A percentile compares a stretch with the other conserved stretches of the same genome.
These are phyloP conservation scores for Phytophthora fragariae DNA, from an alignment of 352 stramenopile genomes.

Conservation along the genomic window DNA sequence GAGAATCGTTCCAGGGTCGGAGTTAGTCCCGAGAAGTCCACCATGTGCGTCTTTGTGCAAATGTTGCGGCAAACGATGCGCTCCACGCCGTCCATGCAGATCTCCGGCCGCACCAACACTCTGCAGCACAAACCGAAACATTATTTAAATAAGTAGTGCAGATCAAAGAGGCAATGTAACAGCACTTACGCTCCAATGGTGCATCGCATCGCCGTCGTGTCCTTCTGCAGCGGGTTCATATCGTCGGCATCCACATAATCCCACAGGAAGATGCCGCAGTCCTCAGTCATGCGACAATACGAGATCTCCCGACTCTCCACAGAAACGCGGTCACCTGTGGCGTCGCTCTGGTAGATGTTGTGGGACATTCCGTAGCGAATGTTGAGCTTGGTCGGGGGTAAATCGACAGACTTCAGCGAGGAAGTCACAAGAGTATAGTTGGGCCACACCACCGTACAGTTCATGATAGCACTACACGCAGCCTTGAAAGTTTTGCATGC, in stretches of 20 bases:
- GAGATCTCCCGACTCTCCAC: constrained; percentile 41
- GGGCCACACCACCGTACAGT: constrained; percentile 38
- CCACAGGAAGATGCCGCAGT: constrained; percentile 40
- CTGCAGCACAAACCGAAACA: constrained; percentile 11
- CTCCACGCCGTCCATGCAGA: constrained; percentile 55
- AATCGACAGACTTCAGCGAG: constrained; percentile 21
- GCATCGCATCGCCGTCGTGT: constrained; percentile 30
- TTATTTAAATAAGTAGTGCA: too few relatives aligned
- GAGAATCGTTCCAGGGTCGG: constrained; percentile 42
- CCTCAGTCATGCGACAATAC: constrained; percentile 32
- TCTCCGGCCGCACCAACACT: constrained; percentile 48
- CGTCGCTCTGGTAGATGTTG: constrained; percentile 35
- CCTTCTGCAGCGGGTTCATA: constrained; percentile 25
- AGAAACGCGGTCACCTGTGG: constrained; percentile 28
- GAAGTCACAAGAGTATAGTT: constrained; percentile 35
- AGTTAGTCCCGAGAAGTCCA: constrained; percentile 22
- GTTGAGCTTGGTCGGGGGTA: constrained; percentile 30
- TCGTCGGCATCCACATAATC: constrained; percentile 50
- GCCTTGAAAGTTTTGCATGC: constrained; percentile 33
- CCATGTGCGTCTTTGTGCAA: constrained; percentile 62
- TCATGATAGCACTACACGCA: constrained; percentile 34
- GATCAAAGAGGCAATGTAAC: constrained; percentile 32
- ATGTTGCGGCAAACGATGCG: constrained; percentile 64
- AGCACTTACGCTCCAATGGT: constrained; percentile 44
- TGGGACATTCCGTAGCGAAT: constrained; percentile 41